Conservation (phyloP, 2,329 filamentous ascomycete species). For the Thermothelomyces thermophilus region DNA sequence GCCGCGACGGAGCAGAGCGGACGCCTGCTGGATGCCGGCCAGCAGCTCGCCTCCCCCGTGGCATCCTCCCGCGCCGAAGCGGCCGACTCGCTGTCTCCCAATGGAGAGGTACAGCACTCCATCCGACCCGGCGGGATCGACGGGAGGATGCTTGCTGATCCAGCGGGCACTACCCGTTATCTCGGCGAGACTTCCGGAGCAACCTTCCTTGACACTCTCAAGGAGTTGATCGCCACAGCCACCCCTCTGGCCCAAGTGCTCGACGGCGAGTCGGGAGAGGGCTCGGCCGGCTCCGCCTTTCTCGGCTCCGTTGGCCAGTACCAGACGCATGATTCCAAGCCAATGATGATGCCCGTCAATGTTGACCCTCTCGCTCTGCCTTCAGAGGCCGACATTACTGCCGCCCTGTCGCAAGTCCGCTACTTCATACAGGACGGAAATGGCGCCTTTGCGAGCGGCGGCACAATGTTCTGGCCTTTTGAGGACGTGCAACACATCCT, state of each 20-base stretch:
- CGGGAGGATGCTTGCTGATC: slow-evolving; percentile 40
- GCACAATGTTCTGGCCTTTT: slow-evolving; percentile 44
- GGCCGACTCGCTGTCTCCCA: background rate
- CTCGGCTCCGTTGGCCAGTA: slow-evolving; percentile 39
- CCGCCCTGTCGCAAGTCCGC: slow-evolving; percentile 36
- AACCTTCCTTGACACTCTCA: slow-evolving; percentile 44
- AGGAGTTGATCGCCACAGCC: slow-evolving; percentile 38
- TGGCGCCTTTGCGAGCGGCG: slow-evolving; percentile 37
- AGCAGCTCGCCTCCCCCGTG: background rate
- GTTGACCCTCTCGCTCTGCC: slow-evolving; percentile 38
- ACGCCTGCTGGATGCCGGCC: background rate
- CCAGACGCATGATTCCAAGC: slow-evolving; percentile 41
- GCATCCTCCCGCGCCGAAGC: slow-evolving; percentile 6
- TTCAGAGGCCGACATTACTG: slow-evolving; percentile 30
- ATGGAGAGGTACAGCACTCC: slow-evolving; percentile 2
- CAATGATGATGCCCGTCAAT: slow-evolving; percentile 31
- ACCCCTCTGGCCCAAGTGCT: slow-evolving; percentile 13
- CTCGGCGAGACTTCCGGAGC: slow-evolving; percentile 45
- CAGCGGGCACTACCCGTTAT: slow-evolving; percentile 39
- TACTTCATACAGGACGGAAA: slow-evolving; percentile 41
- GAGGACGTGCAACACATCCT: slow-evolving; percentile 1
- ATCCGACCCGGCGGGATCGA: slow-evolving; percentile 23
- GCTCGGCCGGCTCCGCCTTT: slow-evolving; percentile 27
- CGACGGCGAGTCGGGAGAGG: background rate
- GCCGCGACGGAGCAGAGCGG: slow-evolving; percentile 4